Evolutionary conservation across 1,284 basidiomycete genomes (phyloP).

Genomic region (Ustilago trichophora): DNA sequence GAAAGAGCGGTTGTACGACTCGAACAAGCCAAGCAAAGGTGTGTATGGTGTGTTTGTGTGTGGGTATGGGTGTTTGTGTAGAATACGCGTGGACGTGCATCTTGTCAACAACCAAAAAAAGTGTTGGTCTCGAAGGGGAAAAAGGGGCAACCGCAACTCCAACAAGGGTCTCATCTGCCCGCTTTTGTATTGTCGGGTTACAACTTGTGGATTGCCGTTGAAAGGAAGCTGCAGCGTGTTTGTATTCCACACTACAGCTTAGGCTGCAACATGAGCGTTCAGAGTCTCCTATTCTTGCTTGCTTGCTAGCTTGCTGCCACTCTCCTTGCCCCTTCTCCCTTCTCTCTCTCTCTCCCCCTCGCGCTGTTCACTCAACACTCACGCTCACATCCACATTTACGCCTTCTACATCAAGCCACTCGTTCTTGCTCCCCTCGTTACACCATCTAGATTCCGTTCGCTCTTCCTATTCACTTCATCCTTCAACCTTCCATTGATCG

Average conservation of each 20-base stretch:
- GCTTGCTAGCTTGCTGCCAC: too few relatives aligned
- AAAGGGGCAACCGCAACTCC: constrained; percentile 14
- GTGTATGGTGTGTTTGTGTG: too few relatives aligned
- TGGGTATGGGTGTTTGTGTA: neutral
- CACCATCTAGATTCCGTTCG: too few relatives aligned
- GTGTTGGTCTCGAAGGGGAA: constrained; percentile 27
- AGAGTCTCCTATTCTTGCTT: constrained; percentile 17
- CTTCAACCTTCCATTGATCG: too few relatives aligned
- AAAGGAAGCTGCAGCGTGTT: too few relatives aligned
- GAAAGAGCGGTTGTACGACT: neutral
- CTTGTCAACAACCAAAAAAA: neutral
- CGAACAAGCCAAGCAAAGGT: neutral
- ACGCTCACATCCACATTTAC: too few relatives aligned
- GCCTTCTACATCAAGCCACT: too few relatives aligned
- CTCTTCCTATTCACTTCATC: too few relatives aligned
- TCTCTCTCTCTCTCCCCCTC: neutral
- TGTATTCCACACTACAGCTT: neutral
- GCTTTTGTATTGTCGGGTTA: too few relatives aligned
- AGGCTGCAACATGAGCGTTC: neutral
- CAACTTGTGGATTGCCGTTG: too few relatives aligned
- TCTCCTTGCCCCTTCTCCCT: neutral
- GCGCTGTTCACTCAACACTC: too few relatives aligned
- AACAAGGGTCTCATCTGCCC: constrained; percentile 1
- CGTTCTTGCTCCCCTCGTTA: too few relatives aligned
- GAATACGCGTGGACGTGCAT: constrained; percentile 10